phyloP scores from a whole-genome alignment of 2,329 filamentous ascomycete species.

The Fusarium sp. region DNA sequence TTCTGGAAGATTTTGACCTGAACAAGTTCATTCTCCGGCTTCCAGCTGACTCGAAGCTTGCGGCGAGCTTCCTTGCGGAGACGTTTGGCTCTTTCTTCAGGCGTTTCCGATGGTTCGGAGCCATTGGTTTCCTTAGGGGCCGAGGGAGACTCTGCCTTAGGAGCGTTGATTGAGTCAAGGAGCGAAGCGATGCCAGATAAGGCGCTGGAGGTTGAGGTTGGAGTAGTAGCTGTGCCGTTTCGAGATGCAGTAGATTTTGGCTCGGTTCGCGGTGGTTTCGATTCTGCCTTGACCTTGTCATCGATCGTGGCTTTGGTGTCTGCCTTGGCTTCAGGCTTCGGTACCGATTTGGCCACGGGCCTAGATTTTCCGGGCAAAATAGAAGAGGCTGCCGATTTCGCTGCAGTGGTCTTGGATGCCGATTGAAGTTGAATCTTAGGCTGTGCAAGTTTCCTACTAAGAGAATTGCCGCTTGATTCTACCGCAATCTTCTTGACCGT shows the following conservation, averaged over 20 bases:
- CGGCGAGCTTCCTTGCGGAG: constrained; percentile 78
- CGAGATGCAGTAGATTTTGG: constrained; percentile 44
- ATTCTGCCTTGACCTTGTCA: constrained; percentile 49
- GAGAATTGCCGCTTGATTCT: constrained; percentile 52
- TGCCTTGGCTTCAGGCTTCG: constrained; percentile 51
- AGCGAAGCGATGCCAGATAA: constrained; percentile 65
- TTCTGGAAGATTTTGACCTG: constrained; percentile 77
- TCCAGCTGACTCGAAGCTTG: constrained; percentile 77
- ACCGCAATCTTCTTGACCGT: constrained; percentile 57
- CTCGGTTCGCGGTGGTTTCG: constrained; percentile 46
- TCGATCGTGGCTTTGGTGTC: constrained; percentile 47
- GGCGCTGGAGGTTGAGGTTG: constrained; percentile 47
- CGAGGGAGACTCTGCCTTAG: constrained; percentile 54
- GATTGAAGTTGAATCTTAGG: constrained; percentile 50
- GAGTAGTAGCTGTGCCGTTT: constrained; percentile 46
- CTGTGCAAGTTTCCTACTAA: constrained; percentile 55
- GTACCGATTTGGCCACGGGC: constrained; percentile 54
- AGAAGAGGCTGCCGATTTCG: constrained; percentile 50
- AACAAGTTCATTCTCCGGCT: constrained; percentile 72
- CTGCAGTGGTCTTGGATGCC: constrained; percentile 45
- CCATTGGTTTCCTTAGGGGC: constrained; percentile 63
- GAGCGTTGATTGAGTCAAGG: constrained; percentile 61
- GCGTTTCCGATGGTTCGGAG: constrained; percentile 69
- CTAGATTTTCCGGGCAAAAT: constrained; percentile 62
- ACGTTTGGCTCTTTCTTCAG: constrained; percentile 73